Base-by-base conservation (phyloP, 1,139 yeast genomes). In the Saccharomycopsis hybrid region DNA sequence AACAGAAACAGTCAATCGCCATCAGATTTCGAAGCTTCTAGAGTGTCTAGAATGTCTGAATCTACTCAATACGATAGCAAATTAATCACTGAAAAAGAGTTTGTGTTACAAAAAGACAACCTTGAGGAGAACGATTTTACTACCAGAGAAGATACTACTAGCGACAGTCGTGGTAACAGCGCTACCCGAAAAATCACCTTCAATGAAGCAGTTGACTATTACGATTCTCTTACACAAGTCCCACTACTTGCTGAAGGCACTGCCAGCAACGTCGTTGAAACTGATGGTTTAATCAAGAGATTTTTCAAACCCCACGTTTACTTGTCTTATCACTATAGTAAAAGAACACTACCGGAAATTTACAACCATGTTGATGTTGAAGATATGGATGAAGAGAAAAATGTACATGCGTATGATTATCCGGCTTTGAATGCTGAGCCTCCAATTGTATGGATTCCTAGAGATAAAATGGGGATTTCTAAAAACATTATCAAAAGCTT, bases 391-490 rank as follows among this genome's bases (percentile, higher is more conserved):
- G 67, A 64, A 13, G 44, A 51, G n/a, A 68, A 62, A 11, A 70
- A 67, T 60, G 64, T 65, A 38, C 71, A 69, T 53, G 95, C 96
- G 3, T 92, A 82, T 66, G 77, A 78, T 58, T 76, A 77, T 58
- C 97, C 97, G 1, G 83, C 86, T 2, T 78, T 82, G 7, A 69
- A 77, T 25, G 82, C 81, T 0, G 67, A 71, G 40, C 76, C 82
- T 58, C 95, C 96, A 3, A 71, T 74, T 29, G 70, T 92, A 25
- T 92, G 98, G 98, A 77, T 92, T 57, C 95, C 97, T 5, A 72
- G 73, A 53, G 98, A 92, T 66, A 80, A 85, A 5, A 77, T 79
- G 74, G 97, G 97, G 0, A 75, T 87, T 62, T 82, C 95, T 2
- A 67, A 74, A 2, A 64, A 62, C 24, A 80, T 85, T 59, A 76